These are phyloP conservation scores for Colletotrichum sp. DNA, from an alignment of 2,329 filamentous ascomycete species.

Conservation along the genomic window DNA sequence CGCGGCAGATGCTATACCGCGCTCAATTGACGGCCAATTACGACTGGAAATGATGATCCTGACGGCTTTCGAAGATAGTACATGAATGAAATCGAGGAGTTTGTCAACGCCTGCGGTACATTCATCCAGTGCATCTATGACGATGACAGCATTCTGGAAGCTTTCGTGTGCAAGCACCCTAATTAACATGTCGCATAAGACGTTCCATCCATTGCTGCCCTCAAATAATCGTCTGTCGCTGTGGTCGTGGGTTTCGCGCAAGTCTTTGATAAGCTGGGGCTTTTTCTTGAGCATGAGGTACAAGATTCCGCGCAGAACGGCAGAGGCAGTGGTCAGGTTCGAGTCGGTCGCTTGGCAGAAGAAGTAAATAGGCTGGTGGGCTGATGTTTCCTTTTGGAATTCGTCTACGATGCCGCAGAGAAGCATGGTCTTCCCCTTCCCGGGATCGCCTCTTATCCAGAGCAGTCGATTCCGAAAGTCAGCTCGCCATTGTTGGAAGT, in stretches of 20 bases:
- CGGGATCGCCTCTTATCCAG: slow-evolving; percentile 43
- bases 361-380: slow-evolving; percentile 31
- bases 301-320: slow-evolving; percentile 48
- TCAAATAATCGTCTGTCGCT: slow-evolving; percentile 41
- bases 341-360: slow-evolving; percentile 47
- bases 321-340: slow-evolving; percentile 39
- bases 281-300: slow-evolving; percentile 36
- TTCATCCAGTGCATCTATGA: slow-evolving; percentile 32
- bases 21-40: slow-evolving; percentile 41
- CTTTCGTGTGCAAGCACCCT: slow-evolving; percentile 40
- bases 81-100: slow-evolving; percentile 39
- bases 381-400: slow-evolving; percentile 9
- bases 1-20: slow-evolving; percentile 25
- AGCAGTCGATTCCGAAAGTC: slow-evolving; percentile 28
- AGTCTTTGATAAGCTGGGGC: neutral
- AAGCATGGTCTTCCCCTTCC: slow-evolving; percentile 51
- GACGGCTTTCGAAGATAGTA: slow-evolving; percentile 19
- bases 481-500: slow-evolving; percentile 30
- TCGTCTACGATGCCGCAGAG: slow-evolving; percentile 43
- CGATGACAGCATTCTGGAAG: slow-evolving; percentile 32
- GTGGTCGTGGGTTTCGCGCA: neutral
- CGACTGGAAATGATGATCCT: slow-evolving; percentile 54
- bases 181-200: slow-evolving; percentile 41
- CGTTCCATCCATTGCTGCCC: slow-evolving; percentile 30
- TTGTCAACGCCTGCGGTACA: neutral